A percentile compares a stretch with the other conserved stretches of the same genome.
Evolutionary conservation across 345 rosid species (phyloP).

Genomic region (Melaleuca alternifolia): DNA sequence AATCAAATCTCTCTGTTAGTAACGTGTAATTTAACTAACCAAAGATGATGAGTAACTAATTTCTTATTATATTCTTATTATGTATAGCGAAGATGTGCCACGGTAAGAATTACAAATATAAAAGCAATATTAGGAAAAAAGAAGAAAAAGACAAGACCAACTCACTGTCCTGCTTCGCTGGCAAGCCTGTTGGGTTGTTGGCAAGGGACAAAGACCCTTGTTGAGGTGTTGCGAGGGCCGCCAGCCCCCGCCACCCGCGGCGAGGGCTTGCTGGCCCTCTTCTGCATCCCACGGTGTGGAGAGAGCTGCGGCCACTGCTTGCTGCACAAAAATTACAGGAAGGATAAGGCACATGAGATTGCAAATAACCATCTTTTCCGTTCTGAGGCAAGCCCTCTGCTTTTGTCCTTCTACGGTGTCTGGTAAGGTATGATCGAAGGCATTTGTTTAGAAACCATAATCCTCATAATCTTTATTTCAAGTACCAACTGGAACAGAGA

Average conservation of each 20-base stretch:
- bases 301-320: neutral
- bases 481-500: conserved; percentile 64
- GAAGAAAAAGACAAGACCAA: neutral
- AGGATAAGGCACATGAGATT: neutral
- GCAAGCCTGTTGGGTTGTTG: no score
- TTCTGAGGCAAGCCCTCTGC: neutral
- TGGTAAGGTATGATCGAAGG: conserved; percentile 96
- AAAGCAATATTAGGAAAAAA: no score
- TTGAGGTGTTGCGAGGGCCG: no score
- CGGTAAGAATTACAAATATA: neutral
- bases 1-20: fast-evolving
- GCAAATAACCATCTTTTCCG: neutral
- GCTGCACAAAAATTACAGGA: neutral
- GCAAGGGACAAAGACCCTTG: no score
- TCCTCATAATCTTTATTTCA: conserved; percentile 46
- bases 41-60: no score
- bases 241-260: no score
- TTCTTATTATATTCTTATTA: no score
- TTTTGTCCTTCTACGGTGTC: conserved; percentile 35
- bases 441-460: conserved; percentile 51
- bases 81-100: neutral
- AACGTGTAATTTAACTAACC: no score
- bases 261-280: neutral
- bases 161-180: neutral
- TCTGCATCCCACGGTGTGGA: neutral